Evolutionary conservation across 2,329 filamentous ascomycete species (phyloP).

Genomic region (Sarocladium oryzae): DNA sequence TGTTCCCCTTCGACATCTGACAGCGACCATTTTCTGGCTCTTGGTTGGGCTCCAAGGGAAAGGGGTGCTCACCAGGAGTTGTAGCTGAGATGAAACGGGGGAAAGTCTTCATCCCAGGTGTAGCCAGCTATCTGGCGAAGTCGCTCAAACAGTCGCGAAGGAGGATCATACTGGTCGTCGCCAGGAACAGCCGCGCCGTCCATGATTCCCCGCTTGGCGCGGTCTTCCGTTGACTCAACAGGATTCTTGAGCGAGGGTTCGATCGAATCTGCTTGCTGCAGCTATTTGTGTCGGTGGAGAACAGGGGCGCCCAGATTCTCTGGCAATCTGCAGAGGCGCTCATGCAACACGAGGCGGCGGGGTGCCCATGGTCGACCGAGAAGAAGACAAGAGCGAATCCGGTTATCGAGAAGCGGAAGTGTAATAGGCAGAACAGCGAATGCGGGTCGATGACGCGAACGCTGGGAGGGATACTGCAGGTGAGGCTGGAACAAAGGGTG

Average conservation of each 20-base stretch:
- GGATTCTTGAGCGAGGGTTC: background rate
- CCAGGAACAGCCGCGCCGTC: conserved; percentile 41
- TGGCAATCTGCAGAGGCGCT: background rate
- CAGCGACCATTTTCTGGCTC: no score
- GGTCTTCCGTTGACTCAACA: background rate
- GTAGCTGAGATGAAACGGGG: conserved; percentile 63
- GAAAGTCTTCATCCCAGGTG: conserved; percentile 62
- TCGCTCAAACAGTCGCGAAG: conserved; percentile 63
- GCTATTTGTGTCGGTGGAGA: background rate
- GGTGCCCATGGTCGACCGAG: conserved; percentile 6
- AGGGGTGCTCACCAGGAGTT: conserved; percentile 66
- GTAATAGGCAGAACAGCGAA: background rate
- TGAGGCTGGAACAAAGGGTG: background rate
- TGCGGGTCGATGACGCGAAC: background rate
- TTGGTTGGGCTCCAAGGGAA: background rate
- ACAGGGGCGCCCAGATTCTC: background rate
- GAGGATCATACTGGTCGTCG: conserved; percentile 55
- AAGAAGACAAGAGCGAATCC: background rate
- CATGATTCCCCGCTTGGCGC: conserved; percentile 32
- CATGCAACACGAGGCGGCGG: conserved; percentile 4
- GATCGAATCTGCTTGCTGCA: background rate
- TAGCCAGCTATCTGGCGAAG: conserved; percentile 68
- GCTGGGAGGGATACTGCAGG: background rate
- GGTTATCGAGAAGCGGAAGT: background rate
- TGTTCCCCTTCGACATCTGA: no score